A percentile compares a stretch with the other conserved stretches of the same genome.
Evolutionary conservation across 1,284 basidiomycete genomes (phyloP).

Genomic region (Melampsora americana): DNA sequence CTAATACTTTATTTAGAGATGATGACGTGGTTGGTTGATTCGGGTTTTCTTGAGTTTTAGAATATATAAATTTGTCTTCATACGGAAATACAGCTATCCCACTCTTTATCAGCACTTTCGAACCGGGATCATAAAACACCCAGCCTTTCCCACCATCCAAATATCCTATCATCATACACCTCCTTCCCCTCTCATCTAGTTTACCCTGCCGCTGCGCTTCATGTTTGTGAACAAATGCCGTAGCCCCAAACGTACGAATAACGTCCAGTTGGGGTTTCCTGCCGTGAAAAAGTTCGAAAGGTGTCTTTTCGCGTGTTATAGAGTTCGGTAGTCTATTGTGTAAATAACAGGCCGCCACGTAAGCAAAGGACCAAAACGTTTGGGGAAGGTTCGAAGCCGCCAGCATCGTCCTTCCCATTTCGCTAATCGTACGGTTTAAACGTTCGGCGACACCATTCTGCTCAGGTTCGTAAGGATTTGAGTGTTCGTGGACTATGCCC

Average conservation of each 20-base stretch:
- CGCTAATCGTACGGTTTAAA: background rate
- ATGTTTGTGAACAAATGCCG: background rate
- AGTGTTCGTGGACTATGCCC: background rate
- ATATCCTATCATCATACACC: too few relatives aligned
- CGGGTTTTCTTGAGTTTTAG: too few relatives aligned
- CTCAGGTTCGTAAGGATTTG: background rate
- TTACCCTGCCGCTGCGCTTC: background rate
- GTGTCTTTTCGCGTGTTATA: background rate
- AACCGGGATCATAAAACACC: background rate
- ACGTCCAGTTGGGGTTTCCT: too few relatives aligned
- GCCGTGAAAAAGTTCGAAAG: conserved; percentile 2
- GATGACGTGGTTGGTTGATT: too few relatives aligned
- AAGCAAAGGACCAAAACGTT: too few relatives aligned
- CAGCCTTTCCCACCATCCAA: conserved; percentile 1
- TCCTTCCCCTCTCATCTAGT: background rate
- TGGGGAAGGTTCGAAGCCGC: too few relatives aligned
- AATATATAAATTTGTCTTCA: background rate
- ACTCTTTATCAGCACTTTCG: background rate
- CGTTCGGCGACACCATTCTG: background rate
- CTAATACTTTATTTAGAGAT: too few relatives aligned
- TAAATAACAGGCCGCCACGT: background rate
- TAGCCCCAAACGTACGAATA: background rate
- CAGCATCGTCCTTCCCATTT: background rate
- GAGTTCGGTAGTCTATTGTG: background rate
- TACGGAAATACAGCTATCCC: background rate